Evolutionary conservation across 176 grass and related monocot species (phyloP).

Genomic region (Echinochloa phyllopogon): DNA sequence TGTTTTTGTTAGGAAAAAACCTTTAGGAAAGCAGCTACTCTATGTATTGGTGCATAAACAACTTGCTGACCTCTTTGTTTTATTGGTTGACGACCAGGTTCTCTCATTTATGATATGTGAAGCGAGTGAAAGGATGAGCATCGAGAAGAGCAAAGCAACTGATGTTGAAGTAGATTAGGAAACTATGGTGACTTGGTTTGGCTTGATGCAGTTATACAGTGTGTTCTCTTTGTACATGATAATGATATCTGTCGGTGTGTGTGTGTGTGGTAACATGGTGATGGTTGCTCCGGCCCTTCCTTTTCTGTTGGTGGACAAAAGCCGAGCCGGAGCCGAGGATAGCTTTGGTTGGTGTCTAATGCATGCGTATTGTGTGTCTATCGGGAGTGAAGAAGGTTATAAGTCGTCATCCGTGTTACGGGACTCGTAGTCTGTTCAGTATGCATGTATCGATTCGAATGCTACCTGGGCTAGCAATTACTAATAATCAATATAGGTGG

Average conservation of each 20-base stretch:
- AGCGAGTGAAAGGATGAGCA: not conserved
- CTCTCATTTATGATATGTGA: not conserved
- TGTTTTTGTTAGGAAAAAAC: not conserved
- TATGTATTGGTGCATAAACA: not conserved
- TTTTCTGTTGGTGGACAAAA: not conserved
- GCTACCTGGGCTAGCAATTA: too few species aligned
- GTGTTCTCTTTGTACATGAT: not conserved
- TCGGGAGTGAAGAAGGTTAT: too few species aligned
- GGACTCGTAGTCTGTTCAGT: too few species aligned
- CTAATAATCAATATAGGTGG: too few species aligned
- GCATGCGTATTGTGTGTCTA: not conserved
- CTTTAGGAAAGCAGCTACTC: not conserved
- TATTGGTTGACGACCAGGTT: conserved; percentile 36
- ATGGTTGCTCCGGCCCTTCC: too few species aligned
- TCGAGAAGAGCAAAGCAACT: not conserved
- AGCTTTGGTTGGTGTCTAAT: not conserved
- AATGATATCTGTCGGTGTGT: not conserved
- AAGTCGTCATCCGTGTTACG: too few species aligned
- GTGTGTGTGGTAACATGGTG: not conserved
- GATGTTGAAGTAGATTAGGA: not conserved
- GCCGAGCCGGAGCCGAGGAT: not conserved
- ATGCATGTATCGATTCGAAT: too few species aligned
- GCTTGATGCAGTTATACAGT: too few species aligned
- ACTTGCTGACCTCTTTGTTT: not conserved
- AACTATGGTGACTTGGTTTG: too few species aligned